Conservation (phyloP, 768 basidiomycete species). For the Lactarius hengduanensis region DNA sequence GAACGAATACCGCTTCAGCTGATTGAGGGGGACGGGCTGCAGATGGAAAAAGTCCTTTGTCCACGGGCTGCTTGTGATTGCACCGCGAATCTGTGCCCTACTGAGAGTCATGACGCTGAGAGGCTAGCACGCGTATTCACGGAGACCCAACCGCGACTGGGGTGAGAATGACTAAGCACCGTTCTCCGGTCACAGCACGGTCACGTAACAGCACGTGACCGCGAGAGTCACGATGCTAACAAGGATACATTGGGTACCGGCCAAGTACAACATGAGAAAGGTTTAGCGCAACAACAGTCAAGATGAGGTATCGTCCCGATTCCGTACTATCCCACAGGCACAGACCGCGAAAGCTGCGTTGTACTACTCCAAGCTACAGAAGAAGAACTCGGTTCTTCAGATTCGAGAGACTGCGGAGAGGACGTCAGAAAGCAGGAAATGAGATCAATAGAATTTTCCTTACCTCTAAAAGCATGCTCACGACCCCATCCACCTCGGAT, state of each 20-base stretch:
- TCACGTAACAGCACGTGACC: background rate
- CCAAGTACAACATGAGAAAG: slow-evolving; percentile 28
- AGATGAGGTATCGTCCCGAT: slow-evolving; percentile 12
- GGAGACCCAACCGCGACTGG: background rate
- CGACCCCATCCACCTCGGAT: slow-evolving; percentile 83
- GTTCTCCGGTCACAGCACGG: background rate
- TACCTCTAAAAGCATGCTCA: slow-evolving; percentile 84
- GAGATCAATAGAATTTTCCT: slow-evolving; percentile 29
- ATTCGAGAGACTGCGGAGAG: slow-evolving; percentile 64
- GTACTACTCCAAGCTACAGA: slow-evolving; percentile 42
- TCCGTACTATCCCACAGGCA: slow-evolving; percentile 26
- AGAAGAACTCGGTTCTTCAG: slow-evolving; percentile 72
- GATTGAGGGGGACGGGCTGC: slow-evolving; percentile 56
- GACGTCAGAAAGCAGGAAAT: slow-evolving; percentile 3
- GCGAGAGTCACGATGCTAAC: background rate
- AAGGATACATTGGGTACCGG: slow-evolving; percentile 27
- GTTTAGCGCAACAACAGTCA: slow-evolving; percentile 14
- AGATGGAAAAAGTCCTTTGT: slow-evolving; percentile 70
- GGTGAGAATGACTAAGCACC: slow-evolving; percentile 15
- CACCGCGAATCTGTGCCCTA: slow-evolving; percentile 19
- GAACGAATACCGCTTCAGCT: slow-evolving; percentile 45
- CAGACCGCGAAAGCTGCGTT: slow-evolving; percentile 18
- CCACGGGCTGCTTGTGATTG: slow-evolving; percentile 41
- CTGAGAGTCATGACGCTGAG: slow-evolving; percentile 25
- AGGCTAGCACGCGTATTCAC: background rate